Percentiles rank a stretch among this genome's conserved stretches.
Conservation (phyloP, 805 yeast genomes). For the Lipomyces kockii region DNA sequence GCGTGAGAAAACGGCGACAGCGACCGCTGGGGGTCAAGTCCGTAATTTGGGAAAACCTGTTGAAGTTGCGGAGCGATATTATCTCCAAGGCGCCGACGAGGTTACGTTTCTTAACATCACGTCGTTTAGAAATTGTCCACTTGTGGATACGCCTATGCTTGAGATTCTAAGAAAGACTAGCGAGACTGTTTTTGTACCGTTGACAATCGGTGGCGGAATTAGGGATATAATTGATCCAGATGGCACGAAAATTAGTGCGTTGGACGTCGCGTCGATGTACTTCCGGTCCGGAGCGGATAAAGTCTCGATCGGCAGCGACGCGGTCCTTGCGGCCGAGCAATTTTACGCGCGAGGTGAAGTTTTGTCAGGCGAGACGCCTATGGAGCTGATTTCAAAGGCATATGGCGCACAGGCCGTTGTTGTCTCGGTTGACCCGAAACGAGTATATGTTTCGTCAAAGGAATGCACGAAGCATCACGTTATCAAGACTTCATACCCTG, state of each 20-base stretch:
- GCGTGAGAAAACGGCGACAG: constrained; percentile 61
- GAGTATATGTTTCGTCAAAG: constrained; percentile 74
- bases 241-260: constrained; percentile 78
- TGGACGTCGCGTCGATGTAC: constrained; percentile 87
- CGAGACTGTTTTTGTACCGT: constrained; percentile 90
- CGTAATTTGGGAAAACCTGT: constrained; percentile 97
- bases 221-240: constrained; percentile 86
- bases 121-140: constrained; percentile 91
- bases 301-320: constrained; percentile 97
- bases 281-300: constrained; percentile 98
- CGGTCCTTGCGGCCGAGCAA: constrained; percentile 87
- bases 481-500: constrained; percentile 65
- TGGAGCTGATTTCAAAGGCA: constrained; percentile 87
- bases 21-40: constrained; percentile 58
- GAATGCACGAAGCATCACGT: constrained; percentile 63
- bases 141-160: constrained; percentile 92
- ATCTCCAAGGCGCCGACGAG: constrained; percentile 95
- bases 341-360: constrained; percentile 63
- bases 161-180: constrained; percentile 84
- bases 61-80: constrained; percentile 86
- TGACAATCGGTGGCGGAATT: constrained; percentile 98
- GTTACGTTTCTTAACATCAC: constrained; percentile 94
- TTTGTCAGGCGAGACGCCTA: constrained; percentile 80
- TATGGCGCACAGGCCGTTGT: constrained; percentile 98
- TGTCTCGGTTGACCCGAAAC: constrained; percentile 96